phyloP scores from a whole-genome alignment of 2,329 filamentous ascomycete genomes.

The Claviceps spartinae region DNA sequence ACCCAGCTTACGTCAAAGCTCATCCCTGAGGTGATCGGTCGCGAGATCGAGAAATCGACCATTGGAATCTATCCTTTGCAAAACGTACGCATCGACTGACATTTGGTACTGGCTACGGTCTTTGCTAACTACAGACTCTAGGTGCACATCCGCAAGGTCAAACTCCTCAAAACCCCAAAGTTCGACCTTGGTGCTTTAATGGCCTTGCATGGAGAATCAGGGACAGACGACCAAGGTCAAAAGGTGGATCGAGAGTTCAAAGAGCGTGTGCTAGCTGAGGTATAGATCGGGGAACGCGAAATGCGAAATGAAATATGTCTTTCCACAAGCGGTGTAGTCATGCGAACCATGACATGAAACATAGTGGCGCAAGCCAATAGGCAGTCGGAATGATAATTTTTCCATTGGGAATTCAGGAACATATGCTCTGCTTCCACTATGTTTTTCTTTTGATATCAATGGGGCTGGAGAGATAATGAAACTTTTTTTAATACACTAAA shows the following conservation, averaged over 20 bases:
- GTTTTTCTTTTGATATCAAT: neutral
- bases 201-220: constrained; percentile 93
- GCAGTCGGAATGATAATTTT: constrained; percentile 27
- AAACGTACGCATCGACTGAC: constrained; percentile 53
- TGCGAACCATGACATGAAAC: constrained; percentile 25
- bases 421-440: constrained; percentile 17
- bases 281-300: constrained; percentile 46
- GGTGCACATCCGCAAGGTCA: constrained; percentile 99
- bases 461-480: neutral
- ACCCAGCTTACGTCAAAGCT: constrained; percentile 96
- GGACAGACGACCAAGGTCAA: constrained; percentile 89
- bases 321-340: constrained; percentile 15
- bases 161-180: constrained; percentile 97
- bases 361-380: constrained; percentile 26
- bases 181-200: constrained; percentile 96
- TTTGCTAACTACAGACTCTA: constrained; percentile 22
- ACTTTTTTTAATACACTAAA: too few species aligned
- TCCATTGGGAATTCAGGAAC: constrained; percentile 18
- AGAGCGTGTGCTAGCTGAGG: constrained; percentile 86
- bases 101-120: neutral
- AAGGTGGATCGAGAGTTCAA: constrained; percentile 99
- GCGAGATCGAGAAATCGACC: constrained; percentile 98
- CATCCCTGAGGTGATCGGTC: constrained; percentile 97
- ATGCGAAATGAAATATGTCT: constrained; percentile 14
- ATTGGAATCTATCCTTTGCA: constrained; percentile 99